Conservation (phyloP, 202 grass and related monocot genomes). For the Schoenoplectus tabernaemontani region DNA sequence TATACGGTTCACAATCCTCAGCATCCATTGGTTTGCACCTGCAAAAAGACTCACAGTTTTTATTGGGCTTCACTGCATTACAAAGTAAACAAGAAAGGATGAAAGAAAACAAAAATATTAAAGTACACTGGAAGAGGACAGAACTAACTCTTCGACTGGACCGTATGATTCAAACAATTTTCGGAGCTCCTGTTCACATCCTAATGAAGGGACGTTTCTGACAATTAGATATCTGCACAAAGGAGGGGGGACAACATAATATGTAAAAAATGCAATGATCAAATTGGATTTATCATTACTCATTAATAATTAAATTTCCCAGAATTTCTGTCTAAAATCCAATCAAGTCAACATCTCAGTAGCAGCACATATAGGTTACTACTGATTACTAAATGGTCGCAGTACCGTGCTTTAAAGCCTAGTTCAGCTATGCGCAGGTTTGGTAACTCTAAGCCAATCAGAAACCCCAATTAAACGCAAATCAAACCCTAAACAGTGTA, state of each 20-base stretch:
- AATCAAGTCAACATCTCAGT: not conserved
- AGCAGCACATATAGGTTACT: not conserved
- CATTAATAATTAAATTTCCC: not conserved
- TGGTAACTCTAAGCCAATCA: not conserved
- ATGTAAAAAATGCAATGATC: not conserved
- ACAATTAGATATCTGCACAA: slow-evolving; percentile 65
- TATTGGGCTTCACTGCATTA: not conserved
- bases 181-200: slow-evolving; percentile 63
- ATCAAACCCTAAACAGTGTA: not conserved
- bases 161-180: slow-evolving; percentile 61
- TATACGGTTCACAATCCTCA: slow-evolving; percentile 80
- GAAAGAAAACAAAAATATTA: not conserved
- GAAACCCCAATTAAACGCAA: not conserved
- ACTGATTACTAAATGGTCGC: not conserved
- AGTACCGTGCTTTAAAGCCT: not conserved
- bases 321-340: not conserved
- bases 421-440: not conserved
- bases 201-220: slow-evolving; percentile 80
- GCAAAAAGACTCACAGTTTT: not conserved
- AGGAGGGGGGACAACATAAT: not conserved
- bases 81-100: not conserved
- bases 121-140: not conserved
- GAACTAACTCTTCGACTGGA: slow-evolving; percentile 62
- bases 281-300: not conserved
- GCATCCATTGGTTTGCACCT: slow-evolving; percentile 97